Conservation (phyloP, 495 filamentous ascomycete genomes). For the Evernia prunastri region DNA sequence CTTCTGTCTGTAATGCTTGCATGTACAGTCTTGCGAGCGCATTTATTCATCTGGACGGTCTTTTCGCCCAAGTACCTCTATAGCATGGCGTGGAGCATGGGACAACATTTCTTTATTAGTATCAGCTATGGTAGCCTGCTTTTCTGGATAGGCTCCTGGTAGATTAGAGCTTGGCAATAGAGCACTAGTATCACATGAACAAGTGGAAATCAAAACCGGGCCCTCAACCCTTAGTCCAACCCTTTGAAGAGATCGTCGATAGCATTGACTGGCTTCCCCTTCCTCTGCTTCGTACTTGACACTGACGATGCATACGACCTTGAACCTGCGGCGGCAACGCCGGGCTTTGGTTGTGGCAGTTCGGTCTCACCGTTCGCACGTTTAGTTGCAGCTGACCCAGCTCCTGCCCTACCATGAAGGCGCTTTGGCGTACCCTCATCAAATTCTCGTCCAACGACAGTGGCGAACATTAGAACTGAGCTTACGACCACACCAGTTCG, state of each 20-base stretch:
- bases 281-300: background rate
- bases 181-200: background rate
- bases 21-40: conserved; percentile 74
- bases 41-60: conserved; percentile 98
- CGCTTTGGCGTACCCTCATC: background rate
- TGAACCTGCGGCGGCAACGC: background rate
- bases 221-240: conserved; percentile 10
- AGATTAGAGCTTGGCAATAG: conserved; percentile 19
- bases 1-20: conserved; percentile 76
- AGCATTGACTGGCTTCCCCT: conserved; percentile 17
- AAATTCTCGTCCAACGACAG: background rate
- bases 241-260: conserved; percentile 18
- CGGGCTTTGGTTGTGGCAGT: background rate
- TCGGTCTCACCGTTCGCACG: background rate
- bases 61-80: conserved; percentile 97
- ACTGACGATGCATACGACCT: background rate
- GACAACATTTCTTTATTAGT: conserved; percentile 71
- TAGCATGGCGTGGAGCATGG: conserved; percentile 75
- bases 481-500: background rate
- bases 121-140: conserved; percentile 50
- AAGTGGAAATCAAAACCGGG: background rate
- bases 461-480: background rate
- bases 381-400: background rate
- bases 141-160: conserved; percentile 42
- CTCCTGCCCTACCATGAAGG: background rate